Evolutionary conservation across 2,329 filamentous ascomycete genomes (phyloP), one percentile per base, ranked within the genome.

Genomic region (Cercospora brassicicola): DNA sequence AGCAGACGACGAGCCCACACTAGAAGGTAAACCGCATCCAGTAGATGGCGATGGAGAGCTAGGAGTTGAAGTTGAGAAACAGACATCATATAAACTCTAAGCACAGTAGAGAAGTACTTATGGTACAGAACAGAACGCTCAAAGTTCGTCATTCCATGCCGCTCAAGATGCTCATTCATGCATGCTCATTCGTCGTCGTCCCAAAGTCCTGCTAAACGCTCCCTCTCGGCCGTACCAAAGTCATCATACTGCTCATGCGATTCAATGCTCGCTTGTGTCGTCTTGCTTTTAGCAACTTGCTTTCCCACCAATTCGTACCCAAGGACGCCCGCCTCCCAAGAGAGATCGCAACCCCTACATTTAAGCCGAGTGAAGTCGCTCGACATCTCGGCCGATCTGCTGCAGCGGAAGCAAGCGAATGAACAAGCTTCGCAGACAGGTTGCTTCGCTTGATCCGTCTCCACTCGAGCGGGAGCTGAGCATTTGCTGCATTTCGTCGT

Each of bases 321-420:
- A 18, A 83, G 67, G 2, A 75, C 76, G 7, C 79, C 80, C 10
- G 77, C 73, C 20, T 78, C 73, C 81, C 81, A 83, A 1, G 72
- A 64, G 1, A 77, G 70, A 7, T 68, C 69, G 55, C 81, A 83
- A 0, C 59, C 15, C 3, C 42, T 13, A 68, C 81, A 83, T 9
- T 59, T 60, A 0, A 82, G 64, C 1, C 5, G 68, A 0, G 70
- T 71, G 0, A 71, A 60, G 6, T 67, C 64, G 1, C 72, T 59
- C 0, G 67, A 67, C 2, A 81, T 57, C 1, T 56, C 36, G 6
- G 72, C 76, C 15, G 60, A 3, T 45, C 66, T 53, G 1, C 77
- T 78, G 62, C 82, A 84, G 0, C 81, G 75, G 63, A 83, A 80
- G 69, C 82, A 84, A 1, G 75, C 68, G 66, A 83, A 83, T 2